Evolutionary conservation across 1,284 basidiomycete genomes (phyloP).

Genomic region (Naganishia albida): DNA sequence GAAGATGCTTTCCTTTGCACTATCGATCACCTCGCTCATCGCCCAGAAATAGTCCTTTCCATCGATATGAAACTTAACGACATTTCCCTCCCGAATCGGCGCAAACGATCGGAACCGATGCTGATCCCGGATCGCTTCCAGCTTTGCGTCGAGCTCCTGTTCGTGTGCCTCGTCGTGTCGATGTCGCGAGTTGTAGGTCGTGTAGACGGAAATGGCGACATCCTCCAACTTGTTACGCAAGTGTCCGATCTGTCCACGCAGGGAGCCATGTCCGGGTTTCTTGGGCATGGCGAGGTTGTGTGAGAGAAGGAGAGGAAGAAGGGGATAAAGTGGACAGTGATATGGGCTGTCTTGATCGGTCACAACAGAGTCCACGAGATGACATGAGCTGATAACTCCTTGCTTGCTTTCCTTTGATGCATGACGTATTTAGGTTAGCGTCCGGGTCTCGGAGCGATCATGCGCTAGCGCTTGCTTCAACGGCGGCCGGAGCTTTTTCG

Average conservation of each 20-base stretch:
- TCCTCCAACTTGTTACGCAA: conserved; percentile 23
- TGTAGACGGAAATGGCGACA: conserved; percentile 33
- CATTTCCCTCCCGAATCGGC: conserved; percentile 63
- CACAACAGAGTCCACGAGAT: too few relatives aligned
- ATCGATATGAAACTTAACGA: conserved; percentile 87
- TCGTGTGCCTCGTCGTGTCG: conserved; percentile 36
- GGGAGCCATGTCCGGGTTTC: conserved; percentile 10
- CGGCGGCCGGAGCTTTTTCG: too few relatives aligned
- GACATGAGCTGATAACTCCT: too few relatives aligned
- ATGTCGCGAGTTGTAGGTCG: conserved; percentile 55
- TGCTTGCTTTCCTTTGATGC: too few relatives aligned
- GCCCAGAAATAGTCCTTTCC: conserved; percentile 93
- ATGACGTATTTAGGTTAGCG: too few relatives aligned
- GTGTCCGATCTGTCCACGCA: conserved; percentile 15
- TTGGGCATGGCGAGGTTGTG: background rate
- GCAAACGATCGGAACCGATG: conserved; percentile 89
- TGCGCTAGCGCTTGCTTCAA: too few relatives aligned
- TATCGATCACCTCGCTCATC: conserved; percentile 79
- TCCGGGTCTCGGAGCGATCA: too few relatives aligned
- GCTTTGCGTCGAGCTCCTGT: conserved; percentile 62
- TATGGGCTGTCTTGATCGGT: too few relatives aligned
- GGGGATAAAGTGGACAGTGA: background rate
- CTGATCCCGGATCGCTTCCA: conserved; percentile 68
- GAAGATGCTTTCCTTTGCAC: conserved; percentile 50
- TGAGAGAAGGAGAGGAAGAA: background rate